phyloP scores from a whole-genome alignment of 257 asterid genomes.

The Petrea volubilis region DNA sequence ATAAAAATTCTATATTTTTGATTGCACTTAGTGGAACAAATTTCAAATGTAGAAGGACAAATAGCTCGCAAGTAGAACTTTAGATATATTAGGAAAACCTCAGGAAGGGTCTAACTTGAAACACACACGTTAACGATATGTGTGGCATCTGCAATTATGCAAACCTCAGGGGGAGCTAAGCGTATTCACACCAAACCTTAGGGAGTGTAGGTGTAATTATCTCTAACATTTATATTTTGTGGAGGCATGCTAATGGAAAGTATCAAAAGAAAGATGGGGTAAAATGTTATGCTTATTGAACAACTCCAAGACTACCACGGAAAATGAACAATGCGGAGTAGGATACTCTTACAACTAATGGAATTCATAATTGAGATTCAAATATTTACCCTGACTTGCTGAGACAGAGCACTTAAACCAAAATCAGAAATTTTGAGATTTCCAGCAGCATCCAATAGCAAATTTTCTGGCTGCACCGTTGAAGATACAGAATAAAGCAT shows the following conservation, averaged over 20 bases:
- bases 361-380: neutral
- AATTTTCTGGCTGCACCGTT: slow-evolving; percentile 76
- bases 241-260: no score
- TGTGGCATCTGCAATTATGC: no score
- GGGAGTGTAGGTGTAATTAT: no score
- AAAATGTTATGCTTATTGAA: no score
- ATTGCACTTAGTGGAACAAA: neutral
- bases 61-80: neutral
- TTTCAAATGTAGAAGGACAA: neutral
- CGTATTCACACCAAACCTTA: no score
- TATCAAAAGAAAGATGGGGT: no score
- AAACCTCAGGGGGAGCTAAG: no score
- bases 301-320: neutral
- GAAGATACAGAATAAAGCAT: slow-evolving; percentile 4
- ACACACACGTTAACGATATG: no score
- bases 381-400: slow-evolving; percentile 83
- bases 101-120: no score
- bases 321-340: neutral
- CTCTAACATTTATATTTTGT: no score
- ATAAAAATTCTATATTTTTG: neutral
- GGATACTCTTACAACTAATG: neutral
- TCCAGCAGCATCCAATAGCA: slow-evolving; percentile 78
- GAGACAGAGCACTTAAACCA: slow-evolving; percentile 96
- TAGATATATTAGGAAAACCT: neutral
- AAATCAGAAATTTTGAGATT: slow-evolving; percentile 93